These are phyloP conservation scores for Meyerozyma athensensis DNA, from an alignment of 1,139 yeast species.

Conservation along the genomic window DNA sequence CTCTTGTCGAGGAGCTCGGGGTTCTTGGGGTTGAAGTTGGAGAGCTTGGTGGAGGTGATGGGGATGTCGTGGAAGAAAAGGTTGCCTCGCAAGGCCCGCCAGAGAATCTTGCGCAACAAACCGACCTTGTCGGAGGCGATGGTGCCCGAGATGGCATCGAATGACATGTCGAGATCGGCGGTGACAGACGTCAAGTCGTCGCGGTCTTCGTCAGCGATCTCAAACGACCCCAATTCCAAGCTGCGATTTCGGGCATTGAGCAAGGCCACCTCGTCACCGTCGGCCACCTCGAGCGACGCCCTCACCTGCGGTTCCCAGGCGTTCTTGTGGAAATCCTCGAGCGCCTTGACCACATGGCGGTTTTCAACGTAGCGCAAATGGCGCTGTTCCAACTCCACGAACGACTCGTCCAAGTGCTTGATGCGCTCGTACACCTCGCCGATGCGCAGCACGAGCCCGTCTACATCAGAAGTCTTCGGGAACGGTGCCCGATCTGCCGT, in stretches of 20 bases:
- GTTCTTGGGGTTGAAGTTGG: slow-evolving; percentile 33
- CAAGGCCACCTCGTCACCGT: slow-evolving; percentile 32
- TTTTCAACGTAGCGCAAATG: slow-evolving; percentile 27
- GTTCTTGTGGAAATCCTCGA: slow-evolving; percentile 26
- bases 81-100: slow-evolving; percentile 55
- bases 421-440: slow-evolving; percentile 22
- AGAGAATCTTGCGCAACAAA: slow-evolving; percentile 45
- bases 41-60: slow-evolving; percentile 34
- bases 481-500: slow-evolving; percentile 25
- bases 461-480: slow-evolving; percentile 30
- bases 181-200: slow-evolving; percentile 11
- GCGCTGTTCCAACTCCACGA: slow-evolving; percentile 19
- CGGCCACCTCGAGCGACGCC: slow-evolving; percentile 14
- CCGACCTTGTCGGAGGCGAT: slow-evolving; percentile 42
- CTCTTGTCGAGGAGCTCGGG: slow-evolving; percentile 54
- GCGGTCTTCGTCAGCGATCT: neutral
- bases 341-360: slow-evolving; percentile 26
- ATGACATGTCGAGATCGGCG: slow-evolving; percentile 42
- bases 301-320: slow-evolving; percentile 6
- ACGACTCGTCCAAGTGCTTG: slow-evolving; percentile 32
- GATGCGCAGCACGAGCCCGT: slow-evolving; percentile 21
- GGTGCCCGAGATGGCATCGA: slow-evolving; percentile 47
- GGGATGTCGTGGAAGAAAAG: slow-evolving; percentile 46
- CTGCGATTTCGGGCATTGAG: slow-evolving; percentile 22
- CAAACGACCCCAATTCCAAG: slow-evolving; percentile 22